Evolutionary conservation across 2,329 filamentous ascomycete genomes (phyloP), one percentile per base, ranked within the genome.

Genomic region (Alternaria sp.): DNA sequence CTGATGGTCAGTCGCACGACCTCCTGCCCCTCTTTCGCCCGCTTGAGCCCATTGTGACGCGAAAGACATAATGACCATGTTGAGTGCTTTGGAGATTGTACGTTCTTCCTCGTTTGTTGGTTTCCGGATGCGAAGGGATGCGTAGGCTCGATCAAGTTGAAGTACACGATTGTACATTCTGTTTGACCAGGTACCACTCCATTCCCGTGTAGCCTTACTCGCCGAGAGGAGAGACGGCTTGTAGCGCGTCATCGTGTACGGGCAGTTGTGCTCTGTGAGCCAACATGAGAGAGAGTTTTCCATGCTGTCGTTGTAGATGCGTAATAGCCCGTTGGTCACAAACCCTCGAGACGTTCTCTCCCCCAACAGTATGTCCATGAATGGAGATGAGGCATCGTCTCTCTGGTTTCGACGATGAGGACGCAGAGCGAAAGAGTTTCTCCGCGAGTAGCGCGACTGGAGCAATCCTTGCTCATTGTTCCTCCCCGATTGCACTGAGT

Each of bases 221-320:
- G 73, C 71, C 52, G 69, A 71, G 28, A 63, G 72, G 23, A 63
- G 62, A 15, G 73, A 67, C 49, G 68, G 66, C 30, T 69, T 61
- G 46, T 77, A 67, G 59, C 77, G 44, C 17, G 49, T 40, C 36
- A 59, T 53, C 13, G 25, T 77, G 63, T 86, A 86, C 0, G 85
- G 85, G 53, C 85, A 86, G 5, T 83, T 86, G 47, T 81, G 78
- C 62, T 86, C 85, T 0, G 83, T 85, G n/a, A 86, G 66, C 85
- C 85, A 86, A 68, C 85, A 86, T 1, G 84, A 83, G 3, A 86
- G 71, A 12, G 82, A 83, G 63, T 85, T 83, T 63, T 87, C 85
- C 65, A 86, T 77, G 23, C 84, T 85, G 63, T 86, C 85, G 63
- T 86, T 84, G 67, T 86, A 87, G 26, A 86, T 83, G 23, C 79